Evolutionary conservation across 192 early-diverging fungal species (phyloP).

Genomic region (Backusella morwellensis): DNA sequence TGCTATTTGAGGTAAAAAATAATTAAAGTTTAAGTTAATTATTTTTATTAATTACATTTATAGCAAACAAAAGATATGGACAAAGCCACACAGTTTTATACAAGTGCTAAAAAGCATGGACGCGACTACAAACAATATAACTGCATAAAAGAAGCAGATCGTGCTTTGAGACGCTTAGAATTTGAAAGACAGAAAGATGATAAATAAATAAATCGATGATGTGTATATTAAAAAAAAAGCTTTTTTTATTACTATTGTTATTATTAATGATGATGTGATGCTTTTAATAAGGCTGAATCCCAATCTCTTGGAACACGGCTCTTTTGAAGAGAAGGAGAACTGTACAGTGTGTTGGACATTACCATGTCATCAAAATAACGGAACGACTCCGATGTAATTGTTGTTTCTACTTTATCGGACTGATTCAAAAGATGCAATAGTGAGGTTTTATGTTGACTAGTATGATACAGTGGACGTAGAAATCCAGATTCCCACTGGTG

Average conservation of each 20-base stretch:
- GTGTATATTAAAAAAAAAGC: neutral
- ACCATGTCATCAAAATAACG: slow-evolving; percentile 12
- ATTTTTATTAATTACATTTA: neutral
- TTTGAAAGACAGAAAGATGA: slow-evolving; percentile 15
- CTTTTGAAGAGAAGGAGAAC: neutral
- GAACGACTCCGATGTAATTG: slow-evolving; percentile 2
- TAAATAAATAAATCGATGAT: slow-evolving; percentile 6
- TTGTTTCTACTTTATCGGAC: slow-evolving; percentile 12
- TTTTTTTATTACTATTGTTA: neutral
- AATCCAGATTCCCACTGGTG: slow-evolving; percentile 4
- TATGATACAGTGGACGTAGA: neutral
- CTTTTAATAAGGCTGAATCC: neutral
- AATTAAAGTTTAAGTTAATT: slow-evolving; percentile 1
- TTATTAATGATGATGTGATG: neutral
- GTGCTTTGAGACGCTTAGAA: slow-evolving; percentile 37
- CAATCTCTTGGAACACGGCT: neutral
- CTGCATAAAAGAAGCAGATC: slow-evolving; percentile 43
- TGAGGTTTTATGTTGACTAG: neutral
- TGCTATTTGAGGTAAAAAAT: slow-evolving; percentile 52
- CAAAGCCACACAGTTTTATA: slow-evolving; percentile 41
- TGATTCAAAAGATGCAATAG: slow-evolving; percentile 9
- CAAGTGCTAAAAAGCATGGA: slow-evolving; percentile 41
- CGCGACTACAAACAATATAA: slow-evolving; percentile 34
- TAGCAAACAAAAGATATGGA: slow-evolving; percentile 41
- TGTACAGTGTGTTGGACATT: neutral